Evolutionary conservation across 2,329 filamentous ascomycete species (phyloP).

Genomic region (Colletotrichum limetticola): DNA sequence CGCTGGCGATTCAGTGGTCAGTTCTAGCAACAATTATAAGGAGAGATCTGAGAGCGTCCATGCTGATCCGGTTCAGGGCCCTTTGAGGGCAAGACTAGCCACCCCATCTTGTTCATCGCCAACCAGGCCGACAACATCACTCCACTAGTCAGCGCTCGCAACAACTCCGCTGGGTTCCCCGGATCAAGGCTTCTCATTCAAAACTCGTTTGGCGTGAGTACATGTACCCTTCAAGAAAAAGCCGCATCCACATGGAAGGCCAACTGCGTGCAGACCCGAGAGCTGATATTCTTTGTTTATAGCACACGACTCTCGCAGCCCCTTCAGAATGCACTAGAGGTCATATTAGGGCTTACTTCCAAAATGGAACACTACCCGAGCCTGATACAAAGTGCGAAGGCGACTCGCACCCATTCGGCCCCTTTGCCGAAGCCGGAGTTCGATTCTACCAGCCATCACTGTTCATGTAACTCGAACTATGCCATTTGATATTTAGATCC

Average conservation of each 20-base stretch:
- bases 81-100: conserved; percentile 48
- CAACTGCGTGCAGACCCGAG: background rate
- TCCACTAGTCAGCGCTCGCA: conserved; percentile 56
- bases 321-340: conserved; percentile 55
- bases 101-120: conserved; percentile 58
- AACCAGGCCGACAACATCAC: conserved; percentile 60
- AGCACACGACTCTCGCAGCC: conserved; percentile 62
- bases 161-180: conserved; percentile 55
- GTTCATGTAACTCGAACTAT: background rate
- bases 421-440: background rate
- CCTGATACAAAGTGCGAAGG: conserved; percentile 57
- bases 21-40: background rate
- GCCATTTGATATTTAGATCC: background rate
- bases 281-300: background rate
- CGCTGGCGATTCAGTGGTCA: conserved; percentile 51
- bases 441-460: background rate
- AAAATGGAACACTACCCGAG: conserved; percentile 56
- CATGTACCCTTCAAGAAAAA: too few species aligned
- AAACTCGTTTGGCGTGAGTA: conserved; percentile 61
- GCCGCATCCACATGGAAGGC: background rate
- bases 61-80: conserved; percentile 25
- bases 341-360: conserved; percentile 56
- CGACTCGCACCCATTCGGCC: conserved; percentile 54
- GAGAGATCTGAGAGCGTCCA: too few species aligned
- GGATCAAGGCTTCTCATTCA: conserved; percentile 59